phyloP scores from a whole-genome alignment of 1,139 yeast species.

The Diutina scorzettiae region DNA sequence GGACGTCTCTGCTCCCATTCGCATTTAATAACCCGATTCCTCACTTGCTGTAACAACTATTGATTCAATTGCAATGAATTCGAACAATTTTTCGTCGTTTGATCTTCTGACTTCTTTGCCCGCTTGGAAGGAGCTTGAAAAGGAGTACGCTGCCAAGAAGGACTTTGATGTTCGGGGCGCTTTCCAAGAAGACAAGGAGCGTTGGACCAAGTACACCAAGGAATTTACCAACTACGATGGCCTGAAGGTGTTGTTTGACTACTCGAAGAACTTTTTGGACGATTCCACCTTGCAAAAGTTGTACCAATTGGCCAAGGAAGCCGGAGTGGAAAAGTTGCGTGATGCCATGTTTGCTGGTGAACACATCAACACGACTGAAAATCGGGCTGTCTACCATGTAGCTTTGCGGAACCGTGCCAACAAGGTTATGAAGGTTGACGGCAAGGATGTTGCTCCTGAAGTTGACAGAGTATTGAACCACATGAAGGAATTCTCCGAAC shows the following conservation, averaged over 20 bases:
- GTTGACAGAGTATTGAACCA: conserved; percentile 85
- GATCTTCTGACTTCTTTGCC: conserved; percentile 65
- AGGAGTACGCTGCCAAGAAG: conserved; percentile 49
- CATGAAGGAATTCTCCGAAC: conserved; percentile 89
- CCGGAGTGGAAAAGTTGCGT: conserved; percentile 76
- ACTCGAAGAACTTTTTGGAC: conserved; percentile 84
- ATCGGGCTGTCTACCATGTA: conserved; percentile 92
- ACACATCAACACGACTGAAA: conserved; percentile 90
- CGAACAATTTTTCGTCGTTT: conserved; percentile 18
- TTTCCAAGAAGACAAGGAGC: conserved; percentile 57
- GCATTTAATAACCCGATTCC: background rate
- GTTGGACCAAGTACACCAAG: conserved; percentile 67
- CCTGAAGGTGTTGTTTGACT: conserved; percentile 82
- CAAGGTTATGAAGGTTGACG: conserved; percentile 81
- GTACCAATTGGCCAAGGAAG: conserved; percentile 76
- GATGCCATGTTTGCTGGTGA: conserved; percentile 88
- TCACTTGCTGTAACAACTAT: too few relatives aligned
- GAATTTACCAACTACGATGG: conserved; percentile 77
- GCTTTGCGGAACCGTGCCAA: conserved; percentile 88
- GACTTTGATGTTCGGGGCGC: conserved; percentile 63
- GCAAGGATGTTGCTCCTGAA: conserved; percentile 76
- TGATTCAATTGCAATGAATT: background rate
- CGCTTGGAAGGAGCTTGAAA: conserved; percentile 74
- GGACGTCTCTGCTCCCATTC: conserved; percentile 4
- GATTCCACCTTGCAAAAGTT: conserved; percentile 65